Base-by-base conservation (phyloP, 129 eudicot species). In the Smallanthus sonchifolius region DNA sequence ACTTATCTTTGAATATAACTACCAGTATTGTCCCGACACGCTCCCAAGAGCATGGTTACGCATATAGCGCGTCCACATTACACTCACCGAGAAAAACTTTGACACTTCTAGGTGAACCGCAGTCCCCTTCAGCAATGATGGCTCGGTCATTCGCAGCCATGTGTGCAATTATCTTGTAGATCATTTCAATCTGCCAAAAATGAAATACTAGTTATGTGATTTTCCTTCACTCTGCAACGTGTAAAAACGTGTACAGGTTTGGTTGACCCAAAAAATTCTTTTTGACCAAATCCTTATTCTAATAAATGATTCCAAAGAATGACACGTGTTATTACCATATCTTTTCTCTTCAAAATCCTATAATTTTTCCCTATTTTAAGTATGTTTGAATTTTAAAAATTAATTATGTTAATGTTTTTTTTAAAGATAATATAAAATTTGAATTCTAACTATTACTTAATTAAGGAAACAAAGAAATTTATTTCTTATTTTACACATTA, bases 101-200 rank as follows among this genome's bases (percentile, higher is more conserved):
- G 68, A 92, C 83, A 80, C 96, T 89, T 67, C 91, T 77, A 20
- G 97, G 97, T 34, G 96, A 84, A 67, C 97, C 97, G 60, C 97
- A 92, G 70, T 76, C 81, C 13, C 98, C 98, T 82, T 93, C 98
- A 35, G 98, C 97, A 57, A 93, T 87, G 44, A 93, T 84, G 14
- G 95, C 97, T 86, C 98, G 88, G 72, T 93, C 98, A 10, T 93
- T 93, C 49, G 98, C 97, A 68, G 98, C 90, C 92, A 93, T 93
- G 84, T 93, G 98, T 9, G 96, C 91, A 11, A 93, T 76, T 10
- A 93, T 90, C 91, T 93, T 93, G 85, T 90, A 88, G 48, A 93
- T 88, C 98, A 93, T 93, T 82, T 93, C 98, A 78, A 93, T 88
- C 98, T 93, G 91, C 83, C 77, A 75, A 47, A 51, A 38, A 64